Evolutionary conservation across 768 basidiomycete species (phyloP), one percentile per base, ranked within the genome.

Genomic region (Mycena filopes): DNA sequence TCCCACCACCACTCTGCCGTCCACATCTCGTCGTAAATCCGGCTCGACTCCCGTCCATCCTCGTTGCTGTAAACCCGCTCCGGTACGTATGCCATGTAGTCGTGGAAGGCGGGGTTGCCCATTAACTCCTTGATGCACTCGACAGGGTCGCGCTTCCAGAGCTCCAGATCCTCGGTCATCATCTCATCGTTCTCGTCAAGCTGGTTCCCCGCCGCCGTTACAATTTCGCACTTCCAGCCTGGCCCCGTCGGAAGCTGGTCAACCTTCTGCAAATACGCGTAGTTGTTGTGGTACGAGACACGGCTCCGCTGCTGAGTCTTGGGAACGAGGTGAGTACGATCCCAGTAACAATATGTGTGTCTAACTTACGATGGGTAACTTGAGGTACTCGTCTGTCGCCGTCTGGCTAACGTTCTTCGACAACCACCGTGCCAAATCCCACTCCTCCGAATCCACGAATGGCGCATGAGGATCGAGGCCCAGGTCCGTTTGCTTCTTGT

Each of bases 51-150:
- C 8, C 29, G 12, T 50, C 48, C 43, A 8, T 31, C 38, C 25
- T 23, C 38, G 16, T 49, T 29, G 25, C 48, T 26, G 29, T 55
- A 74, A 23, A 71, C 61, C 8, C 60, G 26, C 41, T 73, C 65
- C 0, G 74, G 75, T 8, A 54, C 66, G 55, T 76, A 78, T 2
- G 49, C n/a, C 38, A 78, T 42, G 18, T 51, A 8, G 10, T 73
- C 67, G 0, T 41, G 12, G 51, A 80, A 79, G 4, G 46, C 16
- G 10, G 70, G 70, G 63, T 74, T 74, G 29, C 73, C 64, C 11
- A 74, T 62, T 16, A 74, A 42, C 20, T 73, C 69, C 26, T 53
- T 51, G 25, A 70, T 56, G 61, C 66, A 68, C 26, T 73, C 71
- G 11, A 73, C 60, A 41, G 67, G 66, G 40, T 74, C 58, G n/a